Base-by-base conservation (phyloP, 176 grass and related monocot species). In the Ensete glaucum region DNA sequence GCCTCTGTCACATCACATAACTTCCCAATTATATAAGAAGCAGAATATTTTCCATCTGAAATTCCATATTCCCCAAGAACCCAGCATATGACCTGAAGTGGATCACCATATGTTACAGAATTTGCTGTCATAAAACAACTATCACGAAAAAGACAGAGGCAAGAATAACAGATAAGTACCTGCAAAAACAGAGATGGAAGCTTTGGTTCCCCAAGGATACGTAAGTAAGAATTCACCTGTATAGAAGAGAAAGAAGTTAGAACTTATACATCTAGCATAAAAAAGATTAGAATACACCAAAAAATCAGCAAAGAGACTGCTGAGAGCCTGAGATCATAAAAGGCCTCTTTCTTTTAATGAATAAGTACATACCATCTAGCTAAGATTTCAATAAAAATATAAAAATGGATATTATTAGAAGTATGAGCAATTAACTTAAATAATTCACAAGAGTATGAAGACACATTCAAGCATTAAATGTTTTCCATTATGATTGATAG, bases 11-110 rank as follows among this genome's bases (percentile, higher is more conserved):
- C 88, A 82, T 99, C 96, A 50, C 91, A 99, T 79, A 99, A 81
- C 78, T 95, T 99, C 54, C 96, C 96, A 62, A 92, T 86, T 69
- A 99, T 89, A 85, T 95, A 95, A 63, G 91, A 86, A 75, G 88
- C 87, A n/a, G 87, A 89, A 85, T 95, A 86, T 62, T 89, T 99
- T 53, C 88, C 88, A 83, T 99, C 91, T 67, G 91, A 77, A 49
- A 85, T 99, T 72, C 96, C 96, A 52, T 99, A 99, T 71, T 99
- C 96, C 22, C 96, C 96, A 79, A 99, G 87, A 83, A 99, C 91
- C 96, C 96, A 99, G 85, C 96, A 99, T 82, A 99, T 92, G 64
- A 99, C 92, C 96, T 99, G 83, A 73, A 77, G 15, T 76, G 76
- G 62, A 82, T n/a, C 5, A 21, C 9, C 14, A 82, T 25, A 64